Evolutionary conservation across 257 asterid species (phyloP).

Genomic region (Solanum megistacrolobum): DNA sequence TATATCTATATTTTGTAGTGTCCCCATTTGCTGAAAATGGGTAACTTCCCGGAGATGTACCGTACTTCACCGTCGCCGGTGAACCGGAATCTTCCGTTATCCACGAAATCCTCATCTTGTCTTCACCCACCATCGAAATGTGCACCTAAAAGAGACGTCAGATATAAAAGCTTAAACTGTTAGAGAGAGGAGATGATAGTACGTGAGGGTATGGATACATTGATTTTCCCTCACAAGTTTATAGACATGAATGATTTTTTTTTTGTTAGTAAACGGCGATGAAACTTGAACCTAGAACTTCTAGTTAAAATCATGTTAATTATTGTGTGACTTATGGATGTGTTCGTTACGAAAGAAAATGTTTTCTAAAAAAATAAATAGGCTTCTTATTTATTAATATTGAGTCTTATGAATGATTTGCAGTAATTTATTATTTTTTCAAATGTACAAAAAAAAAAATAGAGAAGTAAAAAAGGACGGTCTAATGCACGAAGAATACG

Average conservation of each 20-base stretch:
- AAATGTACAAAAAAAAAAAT: background rate
- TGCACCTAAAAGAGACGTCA: slow-evolving; percentile 31
- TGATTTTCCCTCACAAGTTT: too few relatives aligned
- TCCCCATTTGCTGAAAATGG: slow-evolving; percentile 38
- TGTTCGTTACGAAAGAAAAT: background rate
- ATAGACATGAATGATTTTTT: too few relatives aligned
- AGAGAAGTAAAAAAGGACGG: background rate
- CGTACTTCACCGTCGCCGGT: slow-evolving; percentile 42
- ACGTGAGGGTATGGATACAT: too few relatives aligned
- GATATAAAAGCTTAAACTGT: background rate
- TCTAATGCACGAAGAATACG: background rate
- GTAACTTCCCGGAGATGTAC: slow-evolving; percentile 36
- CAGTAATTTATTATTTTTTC: too few relatives aligned
- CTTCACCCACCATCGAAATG: slow-evolving; percentile 43
- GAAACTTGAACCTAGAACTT: background rate
- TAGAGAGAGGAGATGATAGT: background rate
- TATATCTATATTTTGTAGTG: slow-evolving; percentile 19
- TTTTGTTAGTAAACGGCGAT: background rate
- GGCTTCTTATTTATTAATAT: too few relatives aligned
- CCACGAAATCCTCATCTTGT: slow-evolving; percentile 60
- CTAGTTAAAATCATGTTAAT: background rate
- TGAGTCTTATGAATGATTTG: background rate
- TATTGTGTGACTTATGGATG: background rate
- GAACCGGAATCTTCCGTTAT: slow-evolving; percentile 15
- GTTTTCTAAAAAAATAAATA: too few relatives aligned